Evolutionary conservation across 768 basidiomycete genomes (phyloP), one percentile per base, ranked within the genome.

Genomic region (Lactifluus volemus): DNA sequence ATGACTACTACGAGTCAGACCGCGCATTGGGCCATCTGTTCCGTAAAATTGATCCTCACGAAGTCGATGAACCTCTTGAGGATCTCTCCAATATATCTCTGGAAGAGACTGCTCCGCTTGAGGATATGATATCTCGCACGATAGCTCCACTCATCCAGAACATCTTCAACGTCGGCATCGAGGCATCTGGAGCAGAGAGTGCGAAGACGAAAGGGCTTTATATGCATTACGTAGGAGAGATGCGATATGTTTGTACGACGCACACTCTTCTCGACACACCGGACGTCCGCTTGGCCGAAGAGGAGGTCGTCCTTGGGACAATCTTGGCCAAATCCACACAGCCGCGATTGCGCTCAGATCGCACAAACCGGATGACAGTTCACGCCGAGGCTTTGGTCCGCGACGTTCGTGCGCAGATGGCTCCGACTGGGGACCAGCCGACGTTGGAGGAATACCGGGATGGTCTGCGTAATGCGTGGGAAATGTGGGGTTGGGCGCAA

Each of bases 241-340:
- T 92, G 61, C 72, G 76, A 15, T 92, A 89, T 69, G 86, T 89
- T 56, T 81, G 84, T 61, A 72, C 77, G 15, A 85, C 85, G 0
- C 88, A 89, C 68, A 81, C 84, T 0, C 71, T 91, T 10, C 81
- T 85, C 9, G 78, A 80, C 55, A 72, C 75, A 9, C 77, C 83
- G 1, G 82, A 79, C 9, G 76, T 76, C 8, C 78, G 78, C 34
- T 75, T 92, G 38, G 70, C 76, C 6, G 90, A 92, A 68, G 84
- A 86, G 53, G 90, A 92, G 67, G 77, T 90, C 25, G 84, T 89
- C 1, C 72, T 84, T 34, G 89, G 88, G 19, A 84, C 85, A 0
- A 92, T 92, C 59, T 72, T 89, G 49, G 86, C 83, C 1, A 84
- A 84, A 60, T 88, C 85, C 67, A 73, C 80, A 1, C 82, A 89